Evolutionary conservation across 140 eudicot species (phyloP).

Genomic region (Anethum foeniculum): DNA sequence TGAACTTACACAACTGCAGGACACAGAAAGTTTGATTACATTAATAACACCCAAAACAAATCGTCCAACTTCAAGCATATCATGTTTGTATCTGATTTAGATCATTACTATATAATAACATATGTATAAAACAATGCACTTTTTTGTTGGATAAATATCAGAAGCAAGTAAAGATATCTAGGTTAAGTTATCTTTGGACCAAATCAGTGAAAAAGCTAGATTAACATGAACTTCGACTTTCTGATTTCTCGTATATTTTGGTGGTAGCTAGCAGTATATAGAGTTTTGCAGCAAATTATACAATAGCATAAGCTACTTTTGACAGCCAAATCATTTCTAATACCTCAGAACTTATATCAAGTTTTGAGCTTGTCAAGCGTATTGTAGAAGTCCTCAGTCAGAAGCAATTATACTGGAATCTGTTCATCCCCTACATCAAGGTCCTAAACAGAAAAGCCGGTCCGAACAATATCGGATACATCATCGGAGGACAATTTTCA

Average conservation of each 20-base stretch:
- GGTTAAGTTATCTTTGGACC: neutral
- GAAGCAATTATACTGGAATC: neutral
- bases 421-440: neutral
- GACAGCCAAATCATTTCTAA: neutral
- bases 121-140: neutral
- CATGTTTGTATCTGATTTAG: too few relatives aligned
- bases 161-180: neutral
- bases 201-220: too few relatives aligned
- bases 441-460: neutral
- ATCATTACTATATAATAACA: neutral
- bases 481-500: neutral
- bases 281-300: too few relatives aligned
- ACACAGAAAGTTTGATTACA: too few relatives aligned
- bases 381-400: neutral
- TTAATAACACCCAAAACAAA: too few relatives aligned
- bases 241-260: neutral
- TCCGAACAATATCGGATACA: neutral
- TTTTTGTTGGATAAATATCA: neutral
- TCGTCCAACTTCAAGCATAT: too few relatives aligned
- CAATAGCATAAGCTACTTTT: too few relatives aligned
- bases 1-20: too few relatives aligned
- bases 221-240: too few relatives aligned
- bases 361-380: neutral
- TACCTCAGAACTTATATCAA: neutral
- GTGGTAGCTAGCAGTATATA: neutral